Evolutionary conservation across 75 land plant genomes (phyloP).

Genomic region (Cupressus sempervirens): DNA sequence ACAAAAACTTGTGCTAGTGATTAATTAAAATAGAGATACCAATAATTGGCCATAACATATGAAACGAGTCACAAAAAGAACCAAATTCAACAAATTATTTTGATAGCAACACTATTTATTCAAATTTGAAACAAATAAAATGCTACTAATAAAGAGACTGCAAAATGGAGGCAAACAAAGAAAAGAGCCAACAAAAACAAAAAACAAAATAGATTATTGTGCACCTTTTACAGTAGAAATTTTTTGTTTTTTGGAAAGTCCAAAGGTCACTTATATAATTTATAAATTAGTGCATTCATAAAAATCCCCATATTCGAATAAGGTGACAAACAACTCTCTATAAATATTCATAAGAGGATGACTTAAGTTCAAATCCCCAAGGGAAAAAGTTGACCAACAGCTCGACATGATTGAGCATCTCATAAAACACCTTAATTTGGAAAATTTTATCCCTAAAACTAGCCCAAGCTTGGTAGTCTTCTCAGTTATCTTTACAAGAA

Average conservation of each 20-base stretch:
- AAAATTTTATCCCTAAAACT: too few species aligned
- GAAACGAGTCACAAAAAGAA: not conserved
- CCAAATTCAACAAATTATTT: not conserved
- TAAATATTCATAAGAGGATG: too few species aligned
- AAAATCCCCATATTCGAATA: too few species aligned
- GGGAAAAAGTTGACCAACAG: too few species aligned
- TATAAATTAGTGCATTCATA: too few species aligned
- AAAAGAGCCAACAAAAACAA: not conserved
- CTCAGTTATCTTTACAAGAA: too few species aligned
- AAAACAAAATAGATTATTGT: not conserved
- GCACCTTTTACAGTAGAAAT: not conserved
- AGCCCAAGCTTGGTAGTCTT: too few species aligned
- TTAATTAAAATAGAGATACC: not conserved
- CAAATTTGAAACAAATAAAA: not conserved
- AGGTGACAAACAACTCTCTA: too few species aligned
- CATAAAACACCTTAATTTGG: too few species aligned
- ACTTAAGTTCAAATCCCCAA: too few species aligned
- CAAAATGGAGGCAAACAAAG: not conserved
- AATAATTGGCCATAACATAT: not conserved
- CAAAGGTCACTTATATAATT: too few species aligned
- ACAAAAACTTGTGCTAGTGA: not conserved
- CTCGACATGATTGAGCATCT: too few species aligned
- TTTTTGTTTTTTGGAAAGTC: not conserved
- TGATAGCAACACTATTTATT: not conserved
- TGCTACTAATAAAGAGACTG: not conserved